Conservation (phyloP, 2,329 filamentous ascomycete species). For the Bertia moriformis region DNA sequence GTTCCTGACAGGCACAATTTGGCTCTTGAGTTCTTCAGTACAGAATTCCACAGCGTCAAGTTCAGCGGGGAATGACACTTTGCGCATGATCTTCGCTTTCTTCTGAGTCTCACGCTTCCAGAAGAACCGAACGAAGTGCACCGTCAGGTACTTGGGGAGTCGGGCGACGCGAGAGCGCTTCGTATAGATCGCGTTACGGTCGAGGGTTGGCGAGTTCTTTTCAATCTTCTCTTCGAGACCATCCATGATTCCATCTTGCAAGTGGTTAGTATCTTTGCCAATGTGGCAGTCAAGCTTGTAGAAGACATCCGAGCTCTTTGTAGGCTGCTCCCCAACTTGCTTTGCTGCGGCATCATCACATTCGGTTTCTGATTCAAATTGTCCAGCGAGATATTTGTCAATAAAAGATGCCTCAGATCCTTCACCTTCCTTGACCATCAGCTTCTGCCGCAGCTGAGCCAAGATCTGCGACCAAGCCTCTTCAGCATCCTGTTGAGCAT, state of each 20-base stretch:
- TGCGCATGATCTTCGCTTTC: constrained; percentile 99
- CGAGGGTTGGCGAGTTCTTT: constrained; percentile 69
- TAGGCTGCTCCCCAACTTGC: constrained; percentile 58
- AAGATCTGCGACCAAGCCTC: constrained; percentile 97
- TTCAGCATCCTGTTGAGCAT: constrained; percentile 95
- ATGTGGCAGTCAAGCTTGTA: constrained; percentile 96
- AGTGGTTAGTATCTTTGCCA: constrained; percentile 69
- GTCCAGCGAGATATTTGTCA: constrained; percentile 78
- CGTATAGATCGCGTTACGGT: constrained; percentile 69
- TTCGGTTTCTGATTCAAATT: constrained; percentile 63
- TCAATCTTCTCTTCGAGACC: constrained; percentile 79
- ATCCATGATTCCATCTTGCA: constrained; percentile 73
- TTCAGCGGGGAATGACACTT: constrained; percentile 90
- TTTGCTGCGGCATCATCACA: constrained; percentile 71
- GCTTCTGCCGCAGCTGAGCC: constrained; percentile 63
- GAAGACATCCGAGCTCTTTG: constrained; percentile 59
- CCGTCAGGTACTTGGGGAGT: constrained; percentile 84
- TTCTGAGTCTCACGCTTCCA: constrained; percentile 93
- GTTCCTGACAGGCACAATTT: constrained; percentile 82
- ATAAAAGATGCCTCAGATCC: constrained; percentile 42
- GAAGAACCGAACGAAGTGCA: constrained; percentile 96
- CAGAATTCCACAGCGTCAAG: constrained; percentile 91
- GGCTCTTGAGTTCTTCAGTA: constrained; percentile 71
- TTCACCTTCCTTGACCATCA: constrained; percentile 46
- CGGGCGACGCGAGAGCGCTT: constrained; percentile 83